These are phyloP conservation scores for Ogataea naganishii DNA, from an alignment of 805 yeast genomes.

Conservation along the genomic window DNA sequence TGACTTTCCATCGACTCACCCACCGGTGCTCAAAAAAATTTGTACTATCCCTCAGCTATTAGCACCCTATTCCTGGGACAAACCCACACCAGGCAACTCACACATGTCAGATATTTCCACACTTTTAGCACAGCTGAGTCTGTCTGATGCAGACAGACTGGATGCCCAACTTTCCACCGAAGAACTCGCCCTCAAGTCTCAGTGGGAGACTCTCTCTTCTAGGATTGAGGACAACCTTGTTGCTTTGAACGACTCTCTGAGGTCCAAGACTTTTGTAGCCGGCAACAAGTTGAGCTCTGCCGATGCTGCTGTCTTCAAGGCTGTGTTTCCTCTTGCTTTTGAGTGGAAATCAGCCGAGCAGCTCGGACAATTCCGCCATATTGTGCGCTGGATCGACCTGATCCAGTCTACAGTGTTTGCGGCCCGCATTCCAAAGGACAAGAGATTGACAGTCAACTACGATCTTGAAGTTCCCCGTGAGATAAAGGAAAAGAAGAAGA, in stretches of 20 bases:
- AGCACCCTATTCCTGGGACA: too few relatives aligned
- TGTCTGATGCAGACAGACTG: conserved; percentile 18
- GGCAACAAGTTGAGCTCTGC: conserved; percentile 59
- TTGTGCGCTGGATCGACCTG: conserved; percentile 88
- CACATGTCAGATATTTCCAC: conserved; percentile 21
- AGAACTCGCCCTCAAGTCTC: conserved; percentile 56
- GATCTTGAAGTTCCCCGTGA: conserved; percentile 60
- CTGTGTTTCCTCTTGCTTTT: conserved; percentile 51
- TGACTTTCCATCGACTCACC: too few relatives aligned
- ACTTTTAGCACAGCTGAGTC: conserved; percentile 20
- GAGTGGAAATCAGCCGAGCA: conserved; percentile 47
- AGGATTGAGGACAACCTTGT: conserved; percentile 45
- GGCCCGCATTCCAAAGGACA: conserved; percentile 40
- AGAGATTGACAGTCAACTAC: conserved; percentile 46
- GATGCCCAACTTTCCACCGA: conserved; percentile 24
- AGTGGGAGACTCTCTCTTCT: conserved; percentile 68
- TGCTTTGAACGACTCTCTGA: conserved; percentile 63
- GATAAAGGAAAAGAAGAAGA: conserved; percentile 27
- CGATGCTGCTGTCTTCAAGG: conserved; percentile 66
- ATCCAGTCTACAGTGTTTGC: conserved; percentile 58
- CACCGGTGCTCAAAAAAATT: conserved; percentile 7
- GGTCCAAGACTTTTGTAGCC: conserved; percentile 59
- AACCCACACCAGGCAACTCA: not conserved
- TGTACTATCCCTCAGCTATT: conserved; percentile 5
- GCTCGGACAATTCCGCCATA: conserved; percentile 64